Base-by-base conservation (phyloP, 495 filamentous ascomycete genomes). In the Xylaria cubensis region DNA sequence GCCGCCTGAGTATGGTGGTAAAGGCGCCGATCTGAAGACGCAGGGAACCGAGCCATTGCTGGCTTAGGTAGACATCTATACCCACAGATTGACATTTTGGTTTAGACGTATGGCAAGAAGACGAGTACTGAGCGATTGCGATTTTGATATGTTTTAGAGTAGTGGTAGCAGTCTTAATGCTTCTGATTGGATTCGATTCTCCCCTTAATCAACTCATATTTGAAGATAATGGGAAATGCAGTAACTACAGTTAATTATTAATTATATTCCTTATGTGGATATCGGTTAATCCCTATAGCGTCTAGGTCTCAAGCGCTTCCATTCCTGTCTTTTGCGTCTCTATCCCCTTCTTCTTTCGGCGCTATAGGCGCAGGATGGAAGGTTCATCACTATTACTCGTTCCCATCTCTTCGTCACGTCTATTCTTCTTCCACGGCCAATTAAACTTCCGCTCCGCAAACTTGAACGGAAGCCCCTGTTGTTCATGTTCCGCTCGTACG, bases 1-100 rank as follows among this genome's bases (percentile, higher is more conserved):
- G 36, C 90, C 91, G 34, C 80, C 82, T 64, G 85, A 82, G 67
- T 96, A 96, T 79, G 93, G 93, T 67, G 93, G 93, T 39, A 89
- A 89, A 80, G 90, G 87, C n/a, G 78, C 67, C 9, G 84, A 83
- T 67, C 63, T 87, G 67, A 82, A 80, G 70, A 76, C 73, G 3
- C 75, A 80, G 70, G 84, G 81, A 5, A 80, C 75, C 41, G 81
- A 77, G 44, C 81, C 81, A 8, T 56, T 64, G 17, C 26, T 79
- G 26, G 72, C 78, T 71, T 80, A 74, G 68, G 36, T 21, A 48
- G 66, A 26, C 24, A 36, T 48, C 17, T 48, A 34, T 61, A 46
- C 24, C 55, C 55, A 19, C 34, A 24, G 64, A 51, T 41, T 21
- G 48, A 55, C 32, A 67, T 2, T 29, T 32, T 3, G 44, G 34